Evolutionary conservation across 306 rosid genomes (phyloP).

Genomic region (Cucumis hystrix): DNA sequence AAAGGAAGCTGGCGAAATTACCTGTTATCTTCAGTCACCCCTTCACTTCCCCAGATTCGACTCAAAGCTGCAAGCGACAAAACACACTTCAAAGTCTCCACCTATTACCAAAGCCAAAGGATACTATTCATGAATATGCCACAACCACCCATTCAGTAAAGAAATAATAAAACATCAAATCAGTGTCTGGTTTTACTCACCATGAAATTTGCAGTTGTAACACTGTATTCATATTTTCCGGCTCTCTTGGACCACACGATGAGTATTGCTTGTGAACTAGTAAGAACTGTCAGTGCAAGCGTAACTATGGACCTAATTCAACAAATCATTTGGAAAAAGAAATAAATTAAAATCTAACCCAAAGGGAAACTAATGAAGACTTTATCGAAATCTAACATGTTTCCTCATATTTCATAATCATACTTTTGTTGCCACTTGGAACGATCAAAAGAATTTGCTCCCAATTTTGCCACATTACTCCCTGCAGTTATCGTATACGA

Average conservation of each 20-base stretch:
- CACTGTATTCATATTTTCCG: conserved; percentile 92
- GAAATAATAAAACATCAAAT: background rate
- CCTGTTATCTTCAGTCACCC: conserved; percentile 90
- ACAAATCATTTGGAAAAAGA: background rate
- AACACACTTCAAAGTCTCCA: conserved; percentile 83
- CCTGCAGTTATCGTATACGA: conserved; percentile 1
- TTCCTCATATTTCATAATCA: background rate
- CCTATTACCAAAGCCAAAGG: conserved; percentile 34
- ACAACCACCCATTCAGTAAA: background rate
- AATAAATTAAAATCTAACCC: background rate
- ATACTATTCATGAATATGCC: background rate
- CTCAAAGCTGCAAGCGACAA: conserved; percentile 56
- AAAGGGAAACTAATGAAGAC: background rate
- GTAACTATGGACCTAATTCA: conserved; percentile 59
- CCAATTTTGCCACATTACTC: conserved; percentile 15
- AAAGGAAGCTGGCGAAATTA: conserved; percentile 5
- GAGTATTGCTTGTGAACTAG: conserved; percentile 89
- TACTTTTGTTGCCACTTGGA: conserved; percentile 53
- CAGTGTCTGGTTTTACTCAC: conserved; percentile 22
- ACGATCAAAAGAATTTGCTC: conserved; percentile 20
- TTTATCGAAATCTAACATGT: background rate
- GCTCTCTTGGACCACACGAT: conserved; percentile 97
- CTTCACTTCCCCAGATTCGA: conserved; percentile 62
- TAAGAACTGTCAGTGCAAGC: conserved; percentile 68
- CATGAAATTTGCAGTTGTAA: conserved; percentile 87